Evolutionary conservation across 768 basidiomycete species (phyloP), one percentile per base, ranked within the genome.

Genomic region (Podaxis sp.): DNA sequence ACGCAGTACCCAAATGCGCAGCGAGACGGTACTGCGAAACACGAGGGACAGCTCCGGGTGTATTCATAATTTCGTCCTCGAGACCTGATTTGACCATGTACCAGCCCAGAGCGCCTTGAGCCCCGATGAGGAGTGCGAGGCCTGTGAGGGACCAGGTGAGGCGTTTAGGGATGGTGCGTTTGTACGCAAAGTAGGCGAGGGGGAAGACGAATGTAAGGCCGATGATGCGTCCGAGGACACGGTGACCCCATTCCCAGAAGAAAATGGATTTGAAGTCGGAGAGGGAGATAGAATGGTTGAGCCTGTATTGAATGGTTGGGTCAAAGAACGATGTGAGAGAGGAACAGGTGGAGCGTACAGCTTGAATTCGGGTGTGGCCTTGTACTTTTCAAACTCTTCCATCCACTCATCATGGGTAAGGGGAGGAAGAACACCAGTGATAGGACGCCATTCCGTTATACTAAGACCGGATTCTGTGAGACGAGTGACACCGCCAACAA

Each of bases 31-130:
- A 99, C 73, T 99, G 97, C 17, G 93, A 95, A 8, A 99, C 97
- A 6, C 97, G 89, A 1, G 97, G 96, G 6, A 96, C 90, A 11
- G 91, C 88, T 15, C 89, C 90, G 3, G 91, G 91, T 7, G 84
- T 88, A 5, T 88, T 83, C 77, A 98, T 82, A 58, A 93, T 79
- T 11, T 90, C 84, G 58, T 92, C 86, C 68, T 95, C 91, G 11
- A 99, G 80, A 1, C 97, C 97, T 12, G 95, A 98, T 73, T 96
- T 91, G 60, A 99, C 97, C 97, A 99, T 99, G 80, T 99, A 98
- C 97, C 97, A 99, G 28, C 97, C 97, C 20, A 99, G 81, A 20
- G 85, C 82, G 51, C 97, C 97, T 75, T 99, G 95, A 20, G 86
- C 88, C 30, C 95, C 97, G 56, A 99, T 89, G 36, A 98, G 84